Evolutionary conservation across 257 asterid species (phyloP).

Genomic region (Misopates orontium): DNA sequence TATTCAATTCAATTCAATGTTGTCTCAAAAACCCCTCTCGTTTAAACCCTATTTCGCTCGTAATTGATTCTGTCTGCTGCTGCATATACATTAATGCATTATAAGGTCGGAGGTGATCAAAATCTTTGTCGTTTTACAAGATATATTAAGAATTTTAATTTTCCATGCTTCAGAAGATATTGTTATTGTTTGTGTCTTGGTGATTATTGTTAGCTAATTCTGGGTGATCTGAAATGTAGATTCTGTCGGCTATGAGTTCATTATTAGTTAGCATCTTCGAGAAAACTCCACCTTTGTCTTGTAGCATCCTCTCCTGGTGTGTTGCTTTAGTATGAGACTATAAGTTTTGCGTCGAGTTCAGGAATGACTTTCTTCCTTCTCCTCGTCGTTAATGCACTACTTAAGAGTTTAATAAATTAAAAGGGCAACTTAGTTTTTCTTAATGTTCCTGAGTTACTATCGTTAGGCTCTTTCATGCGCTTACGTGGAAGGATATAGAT

Average conservation of each 20-base stretch:
- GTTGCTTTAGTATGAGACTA: neutral
- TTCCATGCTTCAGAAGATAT: neutral
- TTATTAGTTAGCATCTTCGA: no score
- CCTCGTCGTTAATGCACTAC: neutral
- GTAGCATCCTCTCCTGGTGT: neutral
- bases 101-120: neutral
- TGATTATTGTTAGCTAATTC: no score
- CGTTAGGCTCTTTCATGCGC: constrained; percentile 9
- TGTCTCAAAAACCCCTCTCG: constrained; percentile 16
- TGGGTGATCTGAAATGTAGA: no score
- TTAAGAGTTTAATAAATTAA: neutral
- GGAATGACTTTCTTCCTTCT: neutral
- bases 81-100: neutral
- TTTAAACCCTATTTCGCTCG: constrained; percentile 26
- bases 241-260: no score
- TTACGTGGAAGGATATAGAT: constrained; percentile 18
- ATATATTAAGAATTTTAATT: neutral
- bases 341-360: neutral
- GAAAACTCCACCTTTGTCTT: neutral
- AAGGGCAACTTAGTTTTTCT: neutral
- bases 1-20: no score
- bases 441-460: neutral
- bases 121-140: neutral
- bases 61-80: neutral
- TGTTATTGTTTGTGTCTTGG: neutral